phyloP scores from a whole-genome alignment of 331 rosid genomes.

The Telfairia occidentalis region DNA sequence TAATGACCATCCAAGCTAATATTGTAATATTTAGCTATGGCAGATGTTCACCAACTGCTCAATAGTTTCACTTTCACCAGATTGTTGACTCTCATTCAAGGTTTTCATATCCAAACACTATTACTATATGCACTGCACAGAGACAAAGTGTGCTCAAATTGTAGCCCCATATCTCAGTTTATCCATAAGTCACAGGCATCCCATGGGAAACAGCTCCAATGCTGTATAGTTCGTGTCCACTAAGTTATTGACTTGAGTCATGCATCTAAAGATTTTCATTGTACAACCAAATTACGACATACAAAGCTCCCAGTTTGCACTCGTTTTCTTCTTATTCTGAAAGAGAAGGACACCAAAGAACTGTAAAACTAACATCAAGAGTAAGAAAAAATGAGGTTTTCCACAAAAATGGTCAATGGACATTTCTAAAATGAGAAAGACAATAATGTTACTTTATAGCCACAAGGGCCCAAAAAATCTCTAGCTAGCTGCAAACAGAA shows the following conservation, averaged over 20 bases:
- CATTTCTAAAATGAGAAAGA: background rate
- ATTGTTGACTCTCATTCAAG: background rate
- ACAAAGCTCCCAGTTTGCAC: background rate
- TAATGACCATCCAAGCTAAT: background rate
- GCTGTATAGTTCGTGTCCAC: background rate
- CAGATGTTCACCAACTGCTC: background rate
- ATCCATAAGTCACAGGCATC: background rate
- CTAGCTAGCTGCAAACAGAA: background rate
- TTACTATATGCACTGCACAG: background rate
- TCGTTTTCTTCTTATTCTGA: background rate
- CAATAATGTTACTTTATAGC: background rate
- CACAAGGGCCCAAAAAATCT: background rate
- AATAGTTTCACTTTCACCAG: background rate
- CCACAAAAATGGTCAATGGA: background rate
- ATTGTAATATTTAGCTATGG: background rate
- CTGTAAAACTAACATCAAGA: background rate
- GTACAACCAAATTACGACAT: background rate
- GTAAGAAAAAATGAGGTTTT: background rate
- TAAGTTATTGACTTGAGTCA: background rate
- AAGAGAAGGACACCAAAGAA: background rate
- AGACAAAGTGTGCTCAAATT: background rate
- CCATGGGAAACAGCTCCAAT: background rate
- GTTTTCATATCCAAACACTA: constrained; percentile 1
- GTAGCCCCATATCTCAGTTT: background rate
- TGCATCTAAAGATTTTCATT: background rate